Evolutionary conservation across 2,329 filamentous ascomycete species (phyloP).

Genomic region (Alternaria triticina): DNA sequence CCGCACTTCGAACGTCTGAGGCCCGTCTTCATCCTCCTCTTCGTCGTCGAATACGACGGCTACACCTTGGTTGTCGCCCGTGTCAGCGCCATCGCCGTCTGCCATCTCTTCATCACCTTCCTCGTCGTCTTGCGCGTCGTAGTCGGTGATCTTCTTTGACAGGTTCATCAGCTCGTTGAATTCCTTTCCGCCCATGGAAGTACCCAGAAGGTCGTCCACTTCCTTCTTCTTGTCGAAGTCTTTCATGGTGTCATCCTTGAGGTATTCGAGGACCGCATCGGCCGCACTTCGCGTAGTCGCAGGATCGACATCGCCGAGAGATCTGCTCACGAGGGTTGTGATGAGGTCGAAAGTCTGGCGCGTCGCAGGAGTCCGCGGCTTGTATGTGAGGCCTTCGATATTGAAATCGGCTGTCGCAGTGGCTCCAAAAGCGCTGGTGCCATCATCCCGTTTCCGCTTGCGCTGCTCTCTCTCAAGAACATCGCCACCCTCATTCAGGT

Average conservation of each 20-base stretch:
- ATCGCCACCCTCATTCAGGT: constrained; percentile 79
- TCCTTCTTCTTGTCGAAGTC: constrained; percentile 99
- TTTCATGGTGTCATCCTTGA: constrained; percentile 95
- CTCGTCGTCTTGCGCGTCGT: constrained; percentile 94
- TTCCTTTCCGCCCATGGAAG: constrained; percentile 80
- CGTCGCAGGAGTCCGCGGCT: constrained; percentile 88
- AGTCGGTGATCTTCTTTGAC: constrained; percentile 98
- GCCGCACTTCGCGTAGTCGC: constrained; percentile 92
- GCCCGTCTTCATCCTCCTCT: constrained; percentile 77
- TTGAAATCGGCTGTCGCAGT: constrained; percentile 80
- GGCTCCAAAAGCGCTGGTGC: constrained; percentile 68
- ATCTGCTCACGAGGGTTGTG: constrained; percentile 84
- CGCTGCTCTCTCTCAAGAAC: constrained; percentile 82
- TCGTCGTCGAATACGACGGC: constrained; percentile 96
- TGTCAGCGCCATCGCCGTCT: constrained; percentile 69
- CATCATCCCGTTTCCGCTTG: constrained; percentile 80
- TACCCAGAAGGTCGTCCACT: constrained; percentile 90
- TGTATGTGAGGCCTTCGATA: constrained; percentile 90
- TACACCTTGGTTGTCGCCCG: constrained; percentile 90
- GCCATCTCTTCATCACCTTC: constrained; percentile 71
- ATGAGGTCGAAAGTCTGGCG: constrained; percentile 94
- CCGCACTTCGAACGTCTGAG: constrained; percentile 81
- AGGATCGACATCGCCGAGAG: constrained; percentile 90
- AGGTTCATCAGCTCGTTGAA: constrained; percentile 97
- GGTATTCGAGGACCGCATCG: constrained; percentile 85